phyloP scores from a whole-genome alignment of 345 rosid species.

The Eucalyptus tenuipes region DNA sequence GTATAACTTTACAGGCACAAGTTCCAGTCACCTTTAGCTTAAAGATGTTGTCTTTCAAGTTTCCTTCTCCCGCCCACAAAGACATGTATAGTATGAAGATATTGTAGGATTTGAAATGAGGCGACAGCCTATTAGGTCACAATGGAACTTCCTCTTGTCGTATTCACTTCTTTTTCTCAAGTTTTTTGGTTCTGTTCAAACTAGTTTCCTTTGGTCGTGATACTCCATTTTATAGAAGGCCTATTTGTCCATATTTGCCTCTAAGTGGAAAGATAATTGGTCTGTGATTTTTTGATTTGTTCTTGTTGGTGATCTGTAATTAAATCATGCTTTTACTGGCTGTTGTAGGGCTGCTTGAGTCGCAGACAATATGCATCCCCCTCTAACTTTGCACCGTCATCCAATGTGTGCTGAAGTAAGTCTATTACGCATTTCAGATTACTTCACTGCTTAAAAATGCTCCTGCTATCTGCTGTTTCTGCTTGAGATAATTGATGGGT shows the following conservation, averaged over 20 bases:
- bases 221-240: background rate
- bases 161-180: background rate
- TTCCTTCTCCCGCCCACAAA: background rate
- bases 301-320: background rate
- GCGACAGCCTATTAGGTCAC: background rate
- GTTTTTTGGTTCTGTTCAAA: background rate
- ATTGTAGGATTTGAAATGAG: background rate
- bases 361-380: constrained; percentile 67
- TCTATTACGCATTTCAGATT: background rate
- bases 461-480: background rate
- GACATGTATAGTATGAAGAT: background rate
- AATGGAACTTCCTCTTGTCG: background rate
- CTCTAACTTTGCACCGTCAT: constrained; percentile 76
- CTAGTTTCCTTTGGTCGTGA: background rate
- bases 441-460: background rate
- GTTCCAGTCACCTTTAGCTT: background rate
- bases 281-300: background rate
- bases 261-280: background rate
- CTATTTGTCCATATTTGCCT: background rate
- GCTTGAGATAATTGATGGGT: background rate
- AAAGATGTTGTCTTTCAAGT: background rate
- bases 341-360: background rate
- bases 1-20: background rate
- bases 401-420: constrained; percentile 91
- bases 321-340: background rate